These are phyloP conservation scores for Graphilbum sp. DNA, from an alignment of 2,329 filamentous ascomycete genomes.

Conservation along the genomic window DNA sequence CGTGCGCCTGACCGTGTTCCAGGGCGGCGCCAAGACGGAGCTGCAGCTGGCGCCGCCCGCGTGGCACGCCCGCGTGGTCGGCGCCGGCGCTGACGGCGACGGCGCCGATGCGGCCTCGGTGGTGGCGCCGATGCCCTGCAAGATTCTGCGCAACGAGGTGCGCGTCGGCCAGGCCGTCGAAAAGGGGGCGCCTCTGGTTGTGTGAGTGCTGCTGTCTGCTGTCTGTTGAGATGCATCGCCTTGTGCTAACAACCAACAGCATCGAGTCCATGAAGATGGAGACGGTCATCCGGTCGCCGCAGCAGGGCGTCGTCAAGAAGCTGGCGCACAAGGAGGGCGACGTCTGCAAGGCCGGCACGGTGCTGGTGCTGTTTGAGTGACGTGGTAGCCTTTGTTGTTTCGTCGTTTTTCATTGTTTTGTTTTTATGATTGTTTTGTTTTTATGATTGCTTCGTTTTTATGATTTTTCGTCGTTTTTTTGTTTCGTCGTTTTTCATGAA, in stretches of 20 bases:
- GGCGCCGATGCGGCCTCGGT: constrained; percentile 63
- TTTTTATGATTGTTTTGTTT: too few species aligned
- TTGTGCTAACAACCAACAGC: constrained; percentile 18
- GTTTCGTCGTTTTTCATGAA: too few species aligned
- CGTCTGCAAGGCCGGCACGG: constrained; percentile 62
- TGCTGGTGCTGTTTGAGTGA: constrained; percentile 53
- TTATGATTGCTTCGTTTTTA: too few species aligned
- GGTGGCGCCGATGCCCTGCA: constrained; percentile 91
- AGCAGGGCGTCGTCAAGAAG: constrained; percentile 54
- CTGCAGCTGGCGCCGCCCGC: constrained; percentile 42
- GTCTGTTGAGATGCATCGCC: neutral
- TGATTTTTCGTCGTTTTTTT: too few species aligned
- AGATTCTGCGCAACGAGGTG: constrained; percentile 82
- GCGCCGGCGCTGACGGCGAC: constrained; percentile 28
- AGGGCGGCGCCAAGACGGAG: constrained; percentile 43
- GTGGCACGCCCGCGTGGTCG: constrained; percentile 81
- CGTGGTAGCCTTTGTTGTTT: too few species aligned
- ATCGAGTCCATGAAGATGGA: constrained; percentile 90
- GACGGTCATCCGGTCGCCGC: constrained; percentile 64
- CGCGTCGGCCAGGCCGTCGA: constrained; percentile 64
- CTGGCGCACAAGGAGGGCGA: constrained; percentile 62
- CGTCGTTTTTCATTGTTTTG: too few species aligned
- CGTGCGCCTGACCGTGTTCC: constrained; percentile 62
- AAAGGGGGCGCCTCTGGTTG: constrained; percentile 75
- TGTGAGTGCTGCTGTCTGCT: constrained; percentile 34